A percentile compares a stretch with the other conserved stretches of the same genome.
phyloP scores from a whole-genome alignment of 495 filamentous ascomycete genomes.

The Chaetomidium leptoderma region DNA sequence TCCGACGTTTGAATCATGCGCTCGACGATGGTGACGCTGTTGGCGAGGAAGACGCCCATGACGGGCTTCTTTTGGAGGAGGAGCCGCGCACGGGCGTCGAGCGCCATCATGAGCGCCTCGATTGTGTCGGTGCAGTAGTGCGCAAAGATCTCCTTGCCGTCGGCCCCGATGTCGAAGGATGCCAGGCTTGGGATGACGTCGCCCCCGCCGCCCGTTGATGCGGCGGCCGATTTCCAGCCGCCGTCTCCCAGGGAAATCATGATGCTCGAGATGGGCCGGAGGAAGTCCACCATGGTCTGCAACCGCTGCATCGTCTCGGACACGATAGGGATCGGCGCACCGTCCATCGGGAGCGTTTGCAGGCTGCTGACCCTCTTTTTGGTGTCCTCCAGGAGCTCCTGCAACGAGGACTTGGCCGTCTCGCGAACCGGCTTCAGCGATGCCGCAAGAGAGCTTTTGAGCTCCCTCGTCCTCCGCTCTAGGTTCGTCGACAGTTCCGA shows the following conservation, averaged over 20 bases:
- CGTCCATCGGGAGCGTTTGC: constrained; percentile 70
- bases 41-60: constrained; percentile 86
- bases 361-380: constrained; percentile 60
- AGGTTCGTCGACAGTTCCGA: constrained; percentile 73
- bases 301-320: constrained; percentile 83
- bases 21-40: constrained; percentile 81
- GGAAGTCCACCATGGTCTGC: constrained; percentile 79
- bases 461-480: constrained; percentile 75
- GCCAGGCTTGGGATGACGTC: constrained; percentile 66
- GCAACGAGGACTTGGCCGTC: constrained; percentile 81
- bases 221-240: constrained; percentile 65
- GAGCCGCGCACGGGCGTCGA: constrained; percentile 71
- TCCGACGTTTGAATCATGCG: constrained; percentile 80
- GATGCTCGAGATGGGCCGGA: constrained; percentile 80
- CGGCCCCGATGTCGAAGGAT: constrained; percentile 83
- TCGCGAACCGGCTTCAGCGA: constrained; percentile 85
- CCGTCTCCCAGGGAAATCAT: constrained; percentile 89
- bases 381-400: constrained; percentile 82
- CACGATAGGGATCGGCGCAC: constrained; percentile 70
- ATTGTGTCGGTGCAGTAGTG: constrained; percentile 84
- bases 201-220: constrained; percentile 48
- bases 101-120: constrained; percentile 66
- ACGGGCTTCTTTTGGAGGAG: constrained; percentile 73
- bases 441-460: constrained; percentile 76
- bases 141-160: constrained; percentile 81